Conservation (phyloP, 2,329 filamentous ascomycete species). For the Acrodontium crateriforme region DNA sequence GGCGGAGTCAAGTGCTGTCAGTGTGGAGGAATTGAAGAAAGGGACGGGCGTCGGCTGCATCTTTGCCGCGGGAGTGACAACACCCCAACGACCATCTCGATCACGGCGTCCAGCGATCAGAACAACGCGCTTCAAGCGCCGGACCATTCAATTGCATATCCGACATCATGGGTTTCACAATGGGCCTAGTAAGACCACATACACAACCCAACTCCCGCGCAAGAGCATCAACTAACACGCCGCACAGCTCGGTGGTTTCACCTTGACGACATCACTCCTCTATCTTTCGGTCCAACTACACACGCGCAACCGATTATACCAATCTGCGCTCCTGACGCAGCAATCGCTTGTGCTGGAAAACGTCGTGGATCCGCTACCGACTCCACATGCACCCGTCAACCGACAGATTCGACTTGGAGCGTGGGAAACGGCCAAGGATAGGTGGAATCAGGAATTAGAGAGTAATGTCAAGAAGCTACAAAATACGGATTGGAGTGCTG, state of each 20-base stretch:
- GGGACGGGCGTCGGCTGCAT: not conserved
- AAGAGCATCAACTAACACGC: not conserved
- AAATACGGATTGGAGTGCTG: constrained; percentile 31
- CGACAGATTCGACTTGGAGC: constrained; percentile 28
- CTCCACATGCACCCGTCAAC: constrained; percentile 24
- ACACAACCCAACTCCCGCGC: not conserved
- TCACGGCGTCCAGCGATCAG: too few species aligned
- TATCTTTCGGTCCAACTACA: constrained; percentile 29
- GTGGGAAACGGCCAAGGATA: constrained; percentile 34
- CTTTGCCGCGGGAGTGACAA: too few species aligned
- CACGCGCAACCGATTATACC: constrained; percentile 32
- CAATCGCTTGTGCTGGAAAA: constrained; percentile 30
- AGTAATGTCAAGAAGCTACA: constrained; percentile 28
- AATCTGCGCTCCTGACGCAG: constrained; percentile 33
- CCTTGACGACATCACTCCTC: constrained; percentile 33
- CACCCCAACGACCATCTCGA: too few species aligned
- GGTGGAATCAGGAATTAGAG: constrained; percentile 36
- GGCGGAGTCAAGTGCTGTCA: too few species aligned
- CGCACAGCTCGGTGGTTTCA: constrained; percentile 35
- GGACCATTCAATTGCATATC: too few species aligned
- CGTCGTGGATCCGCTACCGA: constrained; percentile 30
- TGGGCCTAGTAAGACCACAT: constrained; percentile 31
- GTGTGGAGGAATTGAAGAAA: too few species aligned
- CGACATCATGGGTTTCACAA: constrained; percentile 38
- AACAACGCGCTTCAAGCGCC: too few species aligned